These are phyloP conservation scores for Heterobasidion parviporum DNA, from an alignment of 1,284 basidiomycete genomes.

Conservation along the genomic window DNA sequence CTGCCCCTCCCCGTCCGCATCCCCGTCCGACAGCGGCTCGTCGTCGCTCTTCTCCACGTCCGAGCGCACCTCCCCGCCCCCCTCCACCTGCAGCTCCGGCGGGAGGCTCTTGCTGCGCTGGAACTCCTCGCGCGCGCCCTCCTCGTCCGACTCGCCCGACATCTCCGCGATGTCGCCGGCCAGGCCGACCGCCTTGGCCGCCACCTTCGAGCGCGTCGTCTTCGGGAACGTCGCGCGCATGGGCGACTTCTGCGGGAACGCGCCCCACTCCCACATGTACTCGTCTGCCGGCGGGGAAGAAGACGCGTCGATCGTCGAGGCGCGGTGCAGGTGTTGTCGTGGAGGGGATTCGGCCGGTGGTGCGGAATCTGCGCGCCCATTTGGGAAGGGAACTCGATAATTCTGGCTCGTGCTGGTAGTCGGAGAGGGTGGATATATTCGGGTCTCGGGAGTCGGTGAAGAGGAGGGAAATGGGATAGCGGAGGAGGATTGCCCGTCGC, in stretches of 20 bases:
- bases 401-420: background rate
- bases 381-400: slow-evolving; percentile 24
- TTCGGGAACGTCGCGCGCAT: slow-evolving; percentile 42
- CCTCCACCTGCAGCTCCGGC: slow-evolving; percentile 11
- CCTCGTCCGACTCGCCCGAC: background rate
- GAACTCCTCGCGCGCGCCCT: slow-evolving; percentile 5
- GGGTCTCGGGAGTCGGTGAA: background rate
- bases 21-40: slow-evolving; percentile 19
- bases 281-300: slow-evolving; percentile 33
- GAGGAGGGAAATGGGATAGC: background rate
- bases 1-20: slow-evolving; percentile 16
- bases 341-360: slow-evolving; percentile 35
- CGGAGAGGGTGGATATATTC: background rate
- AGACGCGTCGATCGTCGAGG: background rate
- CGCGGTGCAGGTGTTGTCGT: slow-evolving; percentile 4
- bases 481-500: background rate
- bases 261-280: slow-evolving; percentile 84
- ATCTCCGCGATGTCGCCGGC: background rate
- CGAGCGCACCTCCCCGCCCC: slow-evolving; percentile 1
- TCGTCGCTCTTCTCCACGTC: slow-evolving; percentile 18
- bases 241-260: slow-evolving; percentile 73
- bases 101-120: slow-evolving; percentile 15
- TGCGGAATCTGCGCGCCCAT: slow-evolving; percentile 47
- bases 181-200: background rate
- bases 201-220: background rate